These are phyloP conservation scores for Solanum lignicaule DNA, from an alignment of 257 asterid species.

Conservation along the genomic window DNA sequence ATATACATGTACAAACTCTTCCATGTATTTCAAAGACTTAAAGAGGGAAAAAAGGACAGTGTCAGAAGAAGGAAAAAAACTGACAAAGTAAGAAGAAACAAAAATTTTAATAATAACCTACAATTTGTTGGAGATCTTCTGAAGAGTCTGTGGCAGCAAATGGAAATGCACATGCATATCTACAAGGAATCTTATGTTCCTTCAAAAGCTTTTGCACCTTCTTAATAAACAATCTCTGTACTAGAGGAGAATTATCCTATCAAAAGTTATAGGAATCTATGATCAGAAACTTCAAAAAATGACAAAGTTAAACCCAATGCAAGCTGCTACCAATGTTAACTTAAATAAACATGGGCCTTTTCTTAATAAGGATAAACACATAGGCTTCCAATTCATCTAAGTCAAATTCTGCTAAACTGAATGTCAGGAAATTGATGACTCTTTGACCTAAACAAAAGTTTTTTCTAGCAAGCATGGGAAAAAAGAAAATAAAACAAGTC, in stretches of 20 bases:
- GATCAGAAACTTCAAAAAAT: background rate
- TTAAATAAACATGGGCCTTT: background rate
- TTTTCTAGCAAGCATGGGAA: background rate
- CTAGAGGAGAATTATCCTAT: constrained; percentile 49
- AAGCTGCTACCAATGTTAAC: background rate
- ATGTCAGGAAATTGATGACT: background rate
- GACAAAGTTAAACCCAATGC: background rate
- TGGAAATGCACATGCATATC: constrained; percentile 85
- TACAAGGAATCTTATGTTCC: constrained; percentile 46
- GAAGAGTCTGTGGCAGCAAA: constrained; percentile 42
- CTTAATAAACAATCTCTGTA: constrained; percentile 49
- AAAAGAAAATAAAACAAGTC: background rate
- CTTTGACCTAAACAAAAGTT: background rate
- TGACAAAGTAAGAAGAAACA: constrained; percentile 8
- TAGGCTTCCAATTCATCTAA: background rate
- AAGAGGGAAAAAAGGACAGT: background rate
- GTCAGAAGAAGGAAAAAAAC: constrained; percentile 3
- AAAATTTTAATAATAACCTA: constrained; percentile 5
- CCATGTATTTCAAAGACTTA: constrained; percentile 50
- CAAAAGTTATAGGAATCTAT: constrained; percentile 2
- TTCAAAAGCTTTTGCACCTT: constrained; percentile 53
- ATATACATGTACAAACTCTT: constrained; percentile 36
- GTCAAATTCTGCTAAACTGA: background rate
- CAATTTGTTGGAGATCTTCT: constrained; percentile 47
- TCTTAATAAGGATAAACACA: background rate